Evolutionary conservation across 257 asterid genomes (phyloP), one percentile per base, ranked within the genome.

Genomic region (Agastache rugosa): DNA sequence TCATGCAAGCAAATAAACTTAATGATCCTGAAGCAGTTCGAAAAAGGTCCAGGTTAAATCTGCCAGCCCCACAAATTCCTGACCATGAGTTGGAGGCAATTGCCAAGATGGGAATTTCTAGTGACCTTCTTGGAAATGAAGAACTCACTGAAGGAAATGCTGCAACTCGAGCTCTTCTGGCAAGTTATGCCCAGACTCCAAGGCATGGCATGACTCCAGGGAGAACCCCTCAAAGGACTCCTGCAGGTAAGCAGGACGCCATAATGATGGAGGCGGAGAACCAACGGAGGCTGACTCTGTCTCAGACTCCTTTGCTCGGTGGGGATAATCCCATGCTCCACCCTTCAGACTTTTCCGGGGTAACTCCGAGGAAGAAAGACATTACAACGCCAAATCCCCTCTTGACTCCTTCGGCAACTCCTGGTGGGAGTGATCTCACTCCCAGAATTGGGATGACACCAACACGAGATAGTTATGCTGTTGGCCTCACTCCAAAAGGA

Each of bases 271-370:
- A 92, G 71, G 99, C 99, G 4, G 96, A 95, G 86, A 95, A 92
- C 64, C 97, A 91, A 81, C 85, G 97, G 42, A 89, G 98, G 83
- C 65, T 92, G 87, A 90, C 77, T 35, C 89, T 83, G 35, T 87
- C 98, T 29, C 99, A 92, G 79, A 95, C 99, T 54, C 98, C 99
- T n/a, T 83, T 95, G 85, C 89, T 95, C 54, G 99, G 99, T 60
- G 99, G 98, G 34, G 96, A 92, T 16, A 95, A 95, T 73, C 99
- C 99, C 5, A 76, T 89, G 89, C 77, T 95, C 83, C 90, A 95
- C 55, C 99, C 98, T 60, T 95, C 98, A 2, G 99, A 95, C 76
- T 95, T 95, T 86, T 89, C 99, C 25, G 99, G 98, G n/a, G 99
- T 95, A 73, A 95, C 99, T 75, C 99, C 99, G 2, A 92, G 84